A percentile compares a stretch with the other conserved stretches of the same genome.
Evolutionary conservation across 768 basidiomycete genomes (phyloP).

Genomic region (Lyophyllum shimeji): DNA sequence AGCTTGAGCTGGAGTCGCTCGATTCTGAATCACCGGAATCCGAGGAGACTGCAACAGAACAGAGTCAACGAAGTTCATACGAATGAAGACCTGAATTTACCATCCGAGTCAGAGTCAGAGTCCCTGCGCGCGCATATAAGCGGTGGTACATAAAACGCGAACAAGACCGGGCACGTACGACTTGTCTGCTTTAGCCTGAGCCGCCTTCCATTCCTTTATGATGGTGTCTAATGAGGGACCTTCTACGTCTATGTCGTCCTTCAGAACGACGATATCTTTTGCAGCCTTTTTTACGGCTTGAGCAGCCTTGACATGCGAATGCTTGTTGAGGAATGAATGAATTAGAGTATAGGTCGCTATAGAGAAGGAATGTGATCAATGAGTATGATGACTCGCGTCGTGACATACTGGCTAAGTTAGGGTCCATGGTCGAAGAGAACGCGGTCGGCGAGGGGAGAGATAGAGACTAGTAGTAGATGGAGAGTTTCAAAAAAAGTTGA

Average conservation of each 20-base stretch:
- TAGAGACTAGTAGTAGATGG: too few species aligned
- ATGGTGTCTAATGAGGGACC: constrained; percentile 66
- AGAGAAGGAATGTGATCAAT: constrained; percentile 6
- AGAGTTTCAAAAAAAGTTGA: constrained; percentile 11
- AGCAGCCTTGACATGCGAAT: constrained; percentile 69
- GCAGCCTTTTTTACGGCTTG: constrained; percentile 74
- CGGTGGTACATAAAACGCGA: constrained; percentile 3
- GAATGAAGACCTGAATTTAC: constrained; percentile 3
- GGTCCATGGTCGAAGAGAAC: constrained; percentile 39
- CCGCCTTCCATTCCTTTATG: constrained; percentile 60
- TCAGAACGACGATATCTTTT: constrained; percentile 57
- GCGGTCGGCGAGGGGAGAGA: background rate
- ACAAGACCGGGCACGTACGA: constrained; percentile 15
- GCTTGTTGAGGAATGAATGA: constrained; percentile 68
- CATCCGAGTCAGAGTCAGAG: constrained; percentile 23
- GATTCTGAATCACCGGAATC: constrained; percentile 24
- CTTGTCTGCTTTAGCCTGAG: constrained; percentile 23
- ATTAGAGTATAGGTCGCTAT: constrained; percentile 77
- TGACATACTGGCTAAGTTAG: constrained; percentile 50
- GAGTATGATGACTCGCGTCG: background rate
- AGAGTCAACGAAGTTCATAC: background rate
- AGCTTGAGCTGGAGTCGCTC: constrained; percentile 23
- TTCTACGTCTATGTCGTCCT: constrained; percentile 47
- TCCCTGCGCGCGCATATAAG: constrained; percentile 4
- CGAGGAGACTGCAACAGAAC: constrained; percentile 1